Conservation (phyloP, 192 early-diverging fungal genomes). For the Gigaspora rosea region DNA sequence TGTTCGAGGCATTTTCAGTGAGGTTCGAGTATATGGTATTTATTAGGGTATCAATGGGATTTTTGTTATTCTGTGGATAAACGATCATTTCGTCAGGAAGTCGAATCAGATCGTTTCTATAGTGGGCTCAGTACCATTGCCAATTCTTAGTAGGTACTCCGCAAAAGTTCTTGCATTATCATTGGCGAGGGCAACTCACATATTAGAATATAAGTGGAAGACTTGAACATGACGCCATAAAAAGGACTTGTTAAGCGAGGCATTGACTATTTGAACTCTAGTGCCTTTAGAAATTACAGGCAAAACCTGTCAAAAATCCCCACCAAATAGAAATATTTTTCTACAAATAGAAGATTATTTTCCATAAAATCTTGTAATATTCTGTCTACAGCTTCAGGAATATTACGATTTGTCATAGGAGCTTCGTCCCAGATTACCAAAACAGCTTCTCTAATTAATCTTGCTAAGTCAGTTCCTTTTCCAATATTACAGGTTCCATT, state of each 20-base stretch:
- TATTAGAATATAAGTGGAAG: slow-evolving; percentile 33
- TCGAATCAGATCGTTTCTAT: background rate
- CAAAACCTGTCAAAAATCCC: slow-evolving; percentile 31
- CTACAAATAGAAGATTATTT: background rate
- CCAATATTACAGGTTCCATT: background rate
- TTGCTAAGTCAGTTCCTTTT: background rate
- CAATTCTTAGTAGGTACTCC: no score
- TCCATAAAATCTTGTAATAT: background rate
- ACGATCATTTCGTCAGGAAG: slow-evolving; percentile 1
- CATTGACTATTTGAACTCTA: slow-evolving; percentile 19
- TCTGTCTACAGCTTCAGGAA: background rate
- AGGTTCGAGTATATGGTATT: slow-evolving; percentile 30
- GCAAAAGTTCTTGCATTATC: slow-evolving; percentile 5
- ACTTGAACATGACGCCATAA: slow-evolving; percentile 32
- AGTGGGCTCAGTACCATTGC: no score
- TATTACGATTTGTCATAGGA: background rate
- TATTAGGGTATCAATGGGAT: background rate
- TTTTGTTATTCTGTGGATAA: background rate
- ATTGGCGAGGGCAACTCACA: slow-evolving; percentile 18
- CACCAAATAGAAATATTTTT: slow-evolving; percentile 18
- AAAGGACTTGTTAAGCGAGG: slow-evolving; percentile 23
- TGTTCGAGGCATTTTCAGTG: background rate
- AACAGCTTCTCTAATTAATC: background rate
- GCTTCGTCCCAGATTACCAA: background rate
- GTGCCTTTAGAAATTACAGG: slow-evolving; percentile 25